phyloP scores from a whole-genome alignment of 2,329 filamentous ascomycete genomes.

The Penicillium sp. region DNA sequence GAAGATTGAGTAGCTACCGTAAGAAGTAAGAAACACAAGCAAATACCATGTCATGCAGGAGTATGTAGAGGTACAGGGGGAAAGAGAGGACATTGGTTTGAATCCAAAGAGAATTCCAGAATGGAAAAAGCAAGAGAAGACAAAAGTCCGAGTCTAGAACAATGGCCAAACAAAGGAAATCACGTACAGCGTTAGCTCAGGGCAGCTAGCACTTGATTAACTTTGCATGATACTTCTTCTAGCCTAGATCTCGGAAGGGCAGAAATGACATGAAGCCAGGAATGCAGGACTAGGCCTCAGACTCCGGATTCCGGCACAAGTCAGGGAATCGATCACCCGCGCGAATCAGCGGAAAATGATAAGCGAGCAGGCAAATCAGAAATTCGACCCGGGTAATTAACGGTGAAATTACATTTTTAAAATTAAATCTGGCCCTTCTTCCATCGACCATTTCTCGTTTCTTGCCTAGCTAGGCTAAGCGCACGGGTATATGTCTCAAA shows the following conservation, averaged over 20 bases:
- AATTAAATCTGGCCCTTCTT: neutral
- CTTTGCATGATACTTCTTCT: neutral
- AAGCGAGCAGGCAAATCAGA: slow-evolving; percentile 17
- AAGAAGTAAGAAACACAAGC: neutral
- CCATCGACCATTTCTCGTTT: neutral
- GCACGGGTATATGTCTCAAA: slow-evolving; percentile 1
- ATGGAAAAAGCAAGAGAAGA: neutral
- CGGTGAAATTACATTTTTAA: neutral
- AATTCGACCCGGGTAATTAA: neutral
- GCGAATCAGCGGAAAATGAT: slow-evolving; percentile 8
- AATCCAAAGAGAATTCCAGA: neutral
- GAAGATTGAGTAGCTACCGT: neutral
- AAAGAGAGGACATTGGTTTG: neutral
- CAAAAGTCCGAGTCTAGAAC: neutral
- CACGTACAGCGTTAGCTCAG: neutral
- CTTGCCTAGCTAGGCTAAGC: neutral
- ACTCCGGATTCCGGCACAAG: slow-evolving; percentile 1
- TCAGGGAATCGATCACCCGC: slow-evolving; percentile 10
- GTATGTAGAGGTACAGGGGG: neutral
- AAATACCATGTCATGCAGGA: neutral
- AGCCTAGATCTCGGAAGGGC: neutral
- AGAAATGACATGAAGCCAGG: neutral
- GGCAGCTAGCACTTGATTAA: neutral
- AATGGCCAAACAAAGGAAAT: neutral
- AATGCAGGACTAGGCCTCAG: neutral